Base-by-base conservation (phyloP, 139 green algal species). In the Edaphochlamys debaryana region DNA sequence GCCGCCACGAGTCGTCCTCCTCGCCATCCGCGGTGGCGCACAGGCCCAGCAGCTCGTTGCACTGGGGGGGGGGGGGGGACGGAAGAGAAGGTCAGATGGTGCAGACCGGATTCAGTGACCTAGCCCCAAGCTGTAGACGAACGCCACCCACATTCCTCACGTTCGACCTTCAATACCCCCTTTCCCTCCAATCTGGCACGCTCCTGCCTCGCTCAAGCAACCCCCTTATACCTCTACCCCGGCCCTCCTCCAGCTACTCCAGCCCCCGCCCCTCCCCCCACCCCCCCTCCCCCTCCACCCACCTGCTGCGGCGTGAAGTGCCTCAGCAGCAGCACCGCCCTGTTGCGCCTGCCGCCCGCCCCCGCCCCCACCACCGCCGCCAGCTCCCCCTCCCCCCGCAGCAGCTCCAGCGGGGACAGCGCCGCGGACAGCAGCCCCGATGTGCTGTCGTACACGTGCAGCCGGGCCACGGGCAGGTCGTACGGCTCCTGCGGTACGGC, bases 401-500 rank as follows among this genome's bases (percentile, higher is more conserved):
- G 90, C 52, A 93, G 69, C 27, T 85, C 67, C 67, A 93, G 79
- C 13, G 80, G 37, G 37, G 79, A 80, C 38, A 87, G 62, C 30
- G 66, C 27, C 36, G 70, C 56, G 11, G 45, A 54, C 29, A 80
- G 54, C 79, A 79, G 62, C 27, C 76, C 73, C 0, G 40, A 37
- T 8, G 69, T 40, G 7, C 29, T 67, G 52, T 84, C 72, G 19
- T 80, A 40, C 32, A 85, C 56, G 4, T 68, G 20, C 36, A 90
- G 74, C 27, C 62, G 67, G 7, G 70, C 83, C 42, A 69, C 50
- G 34, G 86, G 86, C 54, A 90, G 80, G 48, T 76, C 72, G 79
- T 90, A 90, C 22, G 86, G 86, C 74, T 90, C 86, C 79, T 89
- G 85, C n/a, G 45, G n/a, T n/a, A n/a, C n/a, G n/a, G n/a, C n/a